Evolutionary conservation across 495 filamentous ascomycete species (phyloP).

Genomic region (Tetracladium marchalianum): DNA sequence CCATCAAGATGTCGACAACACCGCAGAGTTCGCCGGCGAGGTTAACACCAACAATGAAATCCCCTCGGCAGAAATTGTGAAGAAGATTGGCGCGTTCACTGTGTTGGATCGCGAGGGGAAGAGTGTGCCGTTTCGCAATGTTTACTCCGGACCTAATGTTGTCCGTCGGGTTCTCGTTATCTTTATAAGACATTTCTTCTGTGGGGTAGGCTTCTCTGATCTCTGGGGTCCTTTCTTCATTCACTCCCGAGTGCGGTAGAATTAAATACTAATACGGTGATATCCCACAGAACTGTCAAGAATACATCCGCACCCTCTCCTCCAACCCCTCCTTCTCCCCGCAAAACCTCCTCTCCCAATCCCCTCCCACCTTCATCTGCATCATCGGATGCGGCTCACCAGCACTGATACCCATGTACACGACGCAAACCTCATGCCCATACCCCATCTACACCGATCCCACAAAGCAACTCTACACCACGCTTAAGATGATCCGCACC

Average conservation of each 20-base stretch:
- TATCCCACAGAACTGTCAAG: slow-evolving; percentile 57
- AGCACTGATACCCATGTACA: slow-evolving; percentile 61
- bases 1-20: slow-evolving; percentile 5
- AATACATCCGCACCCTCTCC: slow-evolving; percentile 60
- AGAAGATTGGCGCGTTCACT: slow-evolving; percentile 42
- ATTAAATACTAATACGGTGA: too few relatives aligned
- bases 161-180: slow-evolving; percentile 56
- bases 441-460: slow-evolving; percentile 84
- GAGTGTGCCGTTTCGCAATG: slow-evolving; percentile 50
- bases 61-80: slow-evolving; percentile 36
- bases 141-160: slow-evolving; percentile 49
- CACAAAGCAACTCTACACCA: slow-evolving; percentile 53
- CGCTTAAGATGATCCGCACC: slow-evolving; percentile 61
- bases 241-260: too few relatives aligned
- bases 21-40: slow-evolving; percentile 28
- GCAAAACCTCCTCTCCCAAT: slow-evolving; percentile 40
- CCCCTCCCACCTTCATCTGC: slow-evolving; percentile 51
- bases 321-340: slow-evolving; percentile 39
- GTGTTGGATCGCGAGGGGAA: slow-evolving; percentile 59
- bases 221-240: background rate
- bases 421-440: slow-evolving; percentile 47
- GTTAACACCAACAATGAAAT: slow-evolving; percentile 41
- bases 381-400: slow-evolving; percentile 76
- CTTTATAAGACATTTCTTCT: slow-evolving; percentile 87
- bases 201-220: slow-evolving; percentile 50